Evolutionary conservation across 371 early-diverging fungal species (phyloP).

Genomic region (Mucor plumbeus): DNA sequence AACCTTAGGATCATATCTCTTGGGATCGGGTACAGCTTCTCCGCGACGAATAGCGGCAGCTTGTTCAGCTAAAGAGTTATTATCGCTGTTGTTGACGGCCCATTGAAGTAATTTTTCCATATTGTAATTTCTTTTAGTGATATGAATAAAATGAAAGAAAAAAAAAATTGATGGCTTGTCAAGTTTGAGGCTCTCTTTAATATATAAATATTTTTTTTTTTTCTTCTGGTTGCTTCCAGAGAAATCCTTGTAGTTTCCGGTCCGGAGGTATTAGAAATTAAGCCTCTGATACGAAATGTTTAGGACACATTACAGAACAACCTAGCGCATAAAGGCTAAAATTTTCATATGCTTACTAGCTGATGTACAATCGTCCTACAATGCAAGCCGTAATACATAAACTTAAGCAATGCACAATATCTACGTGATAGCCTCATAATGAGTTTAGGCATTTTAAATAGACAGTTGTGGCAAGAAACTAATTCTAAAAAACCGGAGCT

Average conservation of each 20-base stretch:
- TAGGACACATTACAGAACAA: too few species aligned
- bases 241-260: conserved; percentile 6
- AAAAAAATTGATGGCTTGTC: conserved; percentile 9
- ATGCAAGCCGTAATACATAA: too few species aligned
- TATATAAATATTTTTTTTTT: conserved; percentile 16
- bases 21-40: conserved; percentile 41
- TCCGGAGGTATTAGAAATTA: conserved; percentile 5
- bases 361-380: too few species aligned
- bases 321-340: too few species aligned
- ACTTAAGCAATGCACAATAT: too few species aligned
- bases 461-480: too few species aligned
- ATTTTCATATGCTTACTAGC: too few species aligned
- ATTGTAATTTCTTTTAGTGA: neutral
- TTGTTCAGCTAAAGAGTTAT: conserved; percentile 66
- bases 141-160: neutral
- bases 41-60: conserved; percentile 60
- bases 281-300: neutral
- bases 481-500: too few species aligned
- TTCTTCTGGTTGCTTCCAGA: conserved; percentile 22
- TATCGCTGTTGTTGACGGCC: conserved; percentile 83
- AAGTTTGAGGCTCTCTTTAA: neutral
- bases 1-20: conserved; percentile 74
- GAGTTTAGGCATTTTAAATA: too few species aligned
- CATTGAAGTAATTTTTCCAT: conserved; percentile 88
- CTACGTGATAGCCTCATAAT: too few species aligned